Evolutionary conservation across 2,329 filamentous ascomycete genomes (phyloP).

Genomic region (Diaporthe citrichinensis): DNA sequence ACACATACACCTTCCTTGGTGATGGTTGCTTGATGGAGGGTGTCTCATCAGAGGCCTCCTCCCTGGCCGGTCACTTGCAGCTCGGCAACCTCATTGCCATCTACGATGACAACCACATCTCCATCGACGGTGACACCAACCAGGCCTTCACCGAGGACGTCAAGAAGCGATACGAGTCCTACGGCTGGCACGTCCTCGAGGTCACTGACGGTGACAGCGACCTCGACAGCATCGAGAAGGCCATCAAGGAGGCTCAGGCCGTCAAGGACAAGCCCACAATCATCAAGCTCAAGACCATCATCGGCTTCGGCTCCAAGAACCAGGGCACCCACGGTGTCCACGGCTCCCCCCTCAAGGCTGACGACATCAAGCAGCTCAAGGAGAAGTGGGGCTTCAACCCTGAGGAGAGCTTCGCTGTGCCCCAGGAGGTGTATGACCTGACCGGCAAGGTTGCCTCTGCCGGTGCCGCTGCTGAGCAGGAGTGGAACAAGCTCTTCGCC

Average conservation of each 20-base stretch:
- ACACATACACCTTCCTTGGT: constrained; percentile 97
- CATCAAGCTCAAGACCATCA: constrained; percentile 97
- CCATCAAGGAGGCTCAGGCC: constrained; percentile 86
- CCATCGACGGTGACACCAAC: constrained; percentile 94
- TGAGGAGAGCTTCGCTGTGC: constrained; percentile 91
- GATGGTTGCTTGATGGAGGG: constrained; percentile 99
- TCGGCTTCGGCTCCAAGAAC: constrained; percentile 94
- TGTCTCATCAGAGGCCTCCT: constrained; percentile 92
- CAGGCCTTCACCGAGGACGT: constrained; percentile 98
- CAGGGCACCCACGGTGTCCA: constrained; percentile 96
- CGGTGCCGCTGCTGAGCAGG: constrained; percentile 89
- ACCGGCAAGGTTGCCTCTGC: constrained; percentile 88
- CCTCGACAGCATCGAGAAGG: constrained; percentile 87
- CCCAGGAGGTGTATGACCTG: constrained; percentile 92
- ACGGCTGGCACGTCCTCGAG: constrained; percentile 92
- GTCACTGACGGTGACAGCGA: constrained; percentile 92
- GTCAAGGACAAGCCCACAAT: constrained; percentile 97
- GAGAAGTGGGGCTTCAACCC: constrained; percentile 96
- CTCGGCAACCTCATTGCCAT: constrained; percentile 97
- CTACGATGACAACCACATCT: constrained; percentile 99
- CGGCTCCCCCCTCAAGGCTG: constrained; percentile 94
- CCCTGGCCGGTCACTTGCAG: constrained; percentile 94
- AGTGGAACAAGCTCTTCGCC: constrained; percentile 94
- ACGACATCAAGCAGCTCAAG: constrained; percentile 96
- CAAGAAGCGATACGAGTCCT: constrained; percentile 92